Evolutionary conservation across 345 rosid species (phyloP), one percentile per base, ranked within the genome.

Genomic region (Orychophragmus violaceus): DNA sequence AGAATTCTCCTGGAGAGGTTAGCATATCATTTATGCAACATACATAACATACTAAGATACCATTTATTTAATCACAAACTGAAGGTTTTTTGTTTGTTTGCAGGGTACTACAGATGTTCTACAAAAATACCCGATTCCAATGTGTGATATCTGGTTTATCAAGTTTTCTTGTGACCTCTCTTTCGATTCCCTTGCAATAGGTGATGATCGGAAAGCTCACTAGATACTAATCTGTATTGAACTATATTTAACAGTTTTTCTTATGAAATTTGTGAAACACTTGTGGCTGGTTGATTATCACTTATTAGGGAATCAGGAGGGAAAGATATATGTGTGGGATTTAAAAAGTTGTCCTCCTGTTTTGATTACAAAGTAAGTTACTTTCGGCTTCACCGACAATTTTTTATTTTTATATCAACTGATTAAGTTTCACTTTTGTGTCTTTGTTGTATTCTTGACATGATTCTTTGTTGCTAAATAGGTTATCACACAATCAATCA

Each of bases 1-100:
- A 93, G 71, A 91, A 90, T 73, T 93, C 94, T 69, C 97, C 97
- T 9, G 96, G 97, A 44, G 98, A 93, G 96, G 98, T 93, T 62
- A 67, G 76, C 41, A 54, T 45, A 68, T 50, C 44, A 53, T 63
- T 61, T 17, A 8, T 39, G 60, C 36, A 4, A 57, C 9, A 21
- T 50, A 23, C 50, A 13, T 22, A 21, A 22, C 35, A 57, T n/a
- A n/a, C n/a, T n/a, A 27, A 49, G 19, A 16, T n/a, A n/a, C n/a
- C 24, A 51, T 65, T 59, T 32, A n/a, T 24, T 66, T 24, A 16
- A 35, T 42, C 52, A 45, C 9, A 46, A 24, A 28, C 35, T 62
- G 30, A 8, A 32, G 11, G 22, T 41, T 46, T 5, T 27, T 39
- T 39, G 44, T 39, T 55, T 18, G 4, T 27, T 51, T 69, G 59